Evolutionary conservation across 768 basidiomycete genomes (phyloP), one percentile per base, ranked within the genome.

Genomic region (Hygrophoropsis aurantiaca): DNA sequence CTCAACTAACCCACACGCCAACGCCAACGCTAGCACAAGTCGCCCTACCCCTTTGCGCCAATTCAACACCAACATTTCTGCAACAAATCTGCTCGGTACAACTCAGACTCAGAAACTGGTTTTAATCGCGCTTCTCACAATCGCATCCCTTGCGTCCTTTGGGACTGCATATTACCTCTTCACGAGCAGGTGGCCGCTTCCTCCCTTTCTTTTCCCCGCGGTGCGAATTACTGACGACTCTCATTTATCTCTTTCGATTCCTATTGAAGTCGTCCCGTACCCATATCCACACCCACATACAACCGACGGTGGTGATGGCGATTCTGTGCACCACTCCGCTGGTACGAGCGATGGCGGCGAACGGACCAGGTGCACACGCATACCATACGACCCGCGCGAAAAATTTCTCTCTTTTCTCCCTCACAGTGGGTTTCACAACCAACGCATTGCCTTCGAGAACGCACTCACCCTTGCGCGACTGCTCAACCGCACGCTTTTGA

Each of bases 361-460:
- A n/a, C 38, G n/a, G 42, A 45, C 44, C 36, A n/a, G n/a, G n/a
- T n/a, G n/a, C n/a, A n/a, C n/a, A n/a, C n/a, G n/a, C n/a, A n/a
- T 55, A 37, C 50, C 46, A 18, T 40, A 39, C 2, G 61, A 67
- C 46, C 52, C 54, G 2, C 46, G 62, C 11, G 72, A 73, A 50
- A 69, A 61, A 43, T 92, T 77, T 62, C 65, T 93, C 16, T 74
- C 87, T 16, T 92, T 89, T 62, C 72, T 92, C 16, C 89, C 90
- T 11, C 89, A 92, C 61, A 88, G 86, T 52, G 87, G 88, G 3
- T 85, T 88, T 54, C 87, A 92, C 65, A 92, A 90, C 63, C 88
- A 92, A 67, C 83, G 89, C 26, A 90, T 93, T 53, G 84, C 87
- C 15, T 77, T 93, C 50, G 87, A 92, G 67, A 93, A 93, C 57